Evolutionary conservation across 257 asterid species (phyloP).

Genomic region (Solanum pinnatisectum): DNA sequence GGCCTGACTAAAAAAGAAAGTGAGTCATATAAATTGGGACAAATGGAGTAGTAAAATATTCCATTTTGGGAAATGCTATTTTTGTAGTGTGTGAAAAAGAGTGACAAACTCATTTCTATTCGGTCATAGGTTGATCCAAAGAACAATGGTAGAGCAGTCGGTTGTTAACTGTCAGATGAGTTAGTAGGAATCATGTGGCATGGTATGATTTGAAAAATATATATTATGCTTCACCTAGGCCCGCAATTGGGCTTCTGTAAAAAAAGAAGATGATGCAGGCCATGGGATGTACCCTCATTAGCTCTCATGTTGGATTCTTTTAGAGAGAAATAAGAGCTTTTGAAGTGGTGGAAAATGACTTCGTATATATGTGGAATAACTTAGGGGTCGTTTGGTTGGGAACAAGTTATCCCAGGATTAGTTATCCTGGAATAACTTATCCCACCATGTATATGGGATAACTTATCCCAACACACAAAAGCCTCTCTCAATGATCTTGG

Average conservation of each 20-base stretch:
- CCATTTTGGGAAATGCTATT: neutral
- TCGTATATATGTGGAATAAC: neutral
- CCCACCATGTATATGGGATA: too few relatives aligned
- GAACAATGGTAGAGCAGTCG: neutral
- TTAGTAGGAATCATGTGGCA: neutral
- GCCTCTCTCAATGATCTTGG: too few relatives aligned
- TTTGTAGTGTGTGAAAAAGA: neutral
- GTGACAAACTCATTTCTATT: neutral
- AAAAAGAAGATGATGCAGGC: neutral
- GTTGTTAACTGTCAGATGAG: neutral
- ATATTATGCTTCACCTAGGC: neutral
- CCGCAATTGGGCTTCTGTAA: neutral
- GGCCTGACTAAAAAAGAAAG: too few relatives aligned
- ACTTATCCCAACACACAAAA: too few relatives aligned
- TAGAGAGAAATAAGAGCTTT: neutral
- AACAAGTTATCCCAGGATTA: too few relatives aligned
- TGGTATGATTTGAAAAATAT: neutral
- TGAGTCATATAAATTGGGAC: neutral
- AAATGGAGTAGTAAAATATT: neutral
- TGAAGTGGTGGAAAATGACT: neutral
- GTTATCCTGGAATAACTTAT: too few relatives aligned
- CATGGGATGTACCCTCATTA: neutral
- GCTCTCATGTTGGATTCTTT: neutral
- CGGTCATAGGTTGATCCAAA: neutral
- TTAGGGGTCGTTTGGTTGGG: too few relatives aligned